Base-by-base conservation (phyloP, 2,329 filamentous ascomycete genomes). In the Penicillium hesseltinei region DNA sequence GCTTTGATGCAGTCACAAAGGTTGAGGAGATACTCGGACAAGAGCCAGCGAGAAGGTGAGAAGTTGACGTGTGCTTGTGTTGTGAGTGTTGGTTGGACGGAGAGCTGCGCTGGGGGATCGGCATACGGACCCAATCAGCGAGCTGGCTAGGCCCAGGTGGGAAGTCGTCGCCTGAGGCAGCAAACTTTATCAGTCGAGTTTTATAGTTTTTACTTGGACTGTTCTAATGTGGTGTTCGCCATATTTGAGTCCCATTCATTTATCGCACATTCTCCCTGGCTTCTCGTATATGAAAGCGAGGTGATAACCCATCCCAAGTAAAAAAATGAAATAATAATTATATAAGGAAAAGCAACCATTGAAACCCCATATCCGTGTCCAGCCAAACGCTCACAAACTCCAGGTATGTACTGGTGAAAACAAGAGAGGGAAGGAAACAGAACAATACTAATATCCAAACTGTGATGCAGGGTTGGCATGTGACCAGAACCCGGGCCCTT, bases 401-500 rank as follows among this genome's bases (percentile, higher is more conserved):
- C 54, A 36, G 29, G 15, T 23, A 15, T 31, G 9, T 35, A 43
- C 38, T 50, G 29, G 13, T 49, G 11, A 52, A 52, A 56, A 29
- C 19, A 57, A 43, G 19, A 47, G 38, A 47, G 6, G 5, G 23
- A 39, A 42, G n/a, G 9, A 25, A 36, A 9, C 8, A 56, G 2
- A 38, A 29, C 27, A n/a, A 23, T 25, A n/a, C 51, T 21, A 67
- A 40, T 63, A 67, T 36, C 63, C 65, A 53, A 55, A 67, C 21
- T 58, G 60, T 25, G 60, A 51, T 8, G 52, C 39, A 19, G 59
- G 49, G 27, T 42, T 31, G 58, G 49, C 33, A 51, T 56, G 15
- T 48, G 59, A 31, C 65, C 65, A 67, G 51, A 61, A 66, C 6
- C 42, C 60, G 5, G 51, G 38, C 21, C 64, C 62, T 17, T 58